Evolutionary conservation across 768 basidiomycete genomes (phyloP), one percentile per base, ranked within the genome.

Genomic region (Termitomyces sp.): DNA sequence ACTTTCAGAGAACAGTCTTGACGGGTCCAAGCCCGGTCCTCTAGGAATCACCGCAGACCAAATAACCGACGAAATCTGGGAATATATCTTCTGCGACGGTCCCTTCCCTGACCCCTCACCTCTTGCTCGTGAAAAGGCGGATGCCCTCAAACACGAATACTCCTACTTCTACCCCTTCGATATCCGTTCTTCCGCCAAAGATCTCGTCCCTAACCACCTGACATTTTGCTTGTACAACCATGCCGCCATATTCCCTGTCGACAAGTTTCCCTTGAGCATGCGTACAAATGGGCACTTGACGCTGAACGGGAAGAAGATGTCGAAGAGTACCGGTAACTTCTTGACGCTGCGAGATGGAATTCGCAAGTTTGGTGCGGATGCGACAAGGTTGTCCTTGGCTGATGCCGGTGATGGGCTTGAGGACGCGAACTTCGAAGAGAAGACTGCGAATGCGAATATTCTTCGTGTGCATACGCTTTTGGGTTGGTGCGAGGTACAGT

Each of bases 391-490:
- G 75, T 82, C 86, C 20, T 79, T 99, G 72, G 97, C 97, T 26
- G 96, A 98, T 75, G 94, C 94, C 27, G 97, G 97, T 14, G 97
- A 99, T 69, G 93, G 94, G 51, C 82, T 98, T 64, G 95, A 97
- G 72, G 97, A 99, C 72, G 96, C 96, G 46, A 99, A 99, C 78
- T 99, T 98, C 66, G 97, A 99, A 68, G 96, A 98, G 79, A 91
- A 94, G 76, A 91, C 89, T 5, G 97, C 97, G 18, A 99, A 98
- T 69, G 94, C 97, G 12, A 94, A 92, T 60, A 98, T 99, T 68
- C 72, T 98, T 68, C 83, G 97, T 52, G 76, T 99, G 60, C 89
- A 95, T 69, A 98, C 96, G 0, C 75, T 97, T 65, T 77, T 94
- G 62, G 81, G 79, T 4, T 99, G 96, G 95, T 94, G 92, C 64